Percentiles rank a stretch among this genome's conserved stretches.
phyloP scores from a whole-genome alignment of 2,329 filamentous ascomycete species.

The Xylaria sp. region DNA sequence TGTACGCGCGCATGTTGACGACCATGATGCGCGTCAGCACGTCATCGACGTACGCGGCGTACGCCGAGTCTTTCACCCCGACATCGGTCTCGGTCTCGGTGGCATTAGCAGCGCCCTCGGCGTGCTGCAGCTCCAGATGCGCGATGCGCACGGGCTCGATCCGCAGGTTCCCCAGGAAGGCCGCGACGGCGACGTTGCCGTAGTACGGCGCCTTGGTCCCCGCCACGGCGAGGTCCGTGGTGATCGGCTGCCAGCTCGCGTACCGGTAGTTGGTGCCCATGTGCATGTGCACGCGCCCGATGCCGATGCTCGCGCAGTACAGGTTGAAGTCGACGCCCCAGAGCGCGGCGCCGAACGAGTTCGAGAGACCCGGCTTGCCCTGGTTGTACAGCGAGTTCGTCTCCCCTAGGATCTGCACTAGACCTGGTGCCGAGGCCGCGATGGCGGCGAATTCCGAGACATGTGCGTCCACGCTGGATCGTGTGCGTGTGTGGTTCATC shows the following conservation, averaged over 20 bases:
- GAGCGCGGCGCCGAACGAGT: conserved; percentile 73
- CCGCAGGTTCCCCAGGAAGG: conserved; percentile 61
- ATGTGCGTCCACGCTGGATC: conserved; percentile 60
- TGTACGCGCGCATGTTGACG: conserved; percentile 69
- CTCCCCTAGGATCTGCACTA: conserved; percentile 69
- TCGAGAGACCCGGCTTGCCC: conserved; percentile 69
- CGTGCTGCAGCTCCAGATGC: conserved; percentile 51
- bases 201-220: conserved; percentile 75
- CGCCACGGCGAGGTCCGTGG: conserved; percentile 59
- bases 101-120: not conserved
- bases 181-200: conserved; percentile 68
- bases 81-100: conserved; percentile 44
- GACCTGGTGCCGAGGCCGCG: conserved; percentile 49
- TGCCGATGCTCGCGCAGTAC: conserved; percentile 65
- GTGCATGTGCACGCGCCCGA: conserved; percentile 72
- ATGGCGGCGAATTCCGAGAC: conserved; percentile 60
- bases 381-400: conserved; percentile 72
- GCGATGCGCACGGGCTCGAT: conserved; percentile 56
- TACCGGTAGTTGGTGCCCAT: conserved; percentile 73
- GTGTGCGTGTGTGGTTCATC: conserved; percentile 70
- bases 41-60: conserved; percentile 63
- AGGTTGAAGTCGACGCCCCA: conserved; percentile 73
- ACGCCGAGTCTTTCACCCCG: conserved; percentile 60
- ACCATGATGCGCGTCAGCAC: conserved; percentile 62
- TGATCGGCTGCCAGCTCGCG: conserved; percentile 68